These are phyloP conservation scores for Cubamyces lactineus DNA, from an alignment of 768 basidiomycete genomes.

Conservation along the genomic window DNA sequence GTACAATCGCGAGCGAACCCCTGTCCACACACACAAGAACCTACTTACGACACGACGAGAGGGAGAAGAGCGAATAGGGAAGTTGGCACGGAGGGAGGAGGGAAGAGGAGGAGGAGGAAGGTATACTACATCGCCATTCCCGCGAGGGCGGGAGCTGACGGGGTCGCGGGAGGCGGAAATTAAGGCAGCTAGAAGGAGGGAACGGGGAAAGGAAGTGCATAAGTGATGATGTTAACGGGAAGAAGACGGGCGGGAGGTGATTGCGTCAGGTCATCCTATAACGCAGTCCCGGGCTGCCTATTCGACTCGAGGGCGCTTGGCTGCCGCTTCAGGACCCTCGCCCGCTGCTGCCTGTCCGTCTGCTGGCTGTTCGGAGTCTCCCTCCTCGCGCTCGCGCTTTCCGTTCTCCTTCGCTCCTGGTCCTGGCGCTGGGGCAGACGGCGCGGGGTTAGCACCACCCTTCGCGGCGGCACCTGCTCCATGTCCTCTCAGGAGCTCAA, in stretches of 20 bases:
- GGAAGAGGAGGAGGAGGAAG: not conserved
- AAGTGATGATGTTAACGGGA: not conserved
- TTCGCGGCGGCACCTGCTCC: constrained; percentile 4
- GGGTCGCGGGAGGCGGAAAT: not conserved
- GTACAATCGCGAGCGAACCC: constrained; percentile 2
- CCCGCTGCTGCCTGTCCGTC: constrained; percentile 17
- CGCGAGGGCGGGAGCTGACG: not conserved
- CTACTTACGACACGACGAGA: not conserved
- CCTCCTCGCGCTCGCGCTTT: constrained; percentile 24
- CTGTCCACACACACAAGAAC: constrained; percentile 2
- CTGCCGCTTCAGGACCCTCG: constrained; percentile 28
- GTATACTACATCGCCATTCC: constrained; percentile 10
- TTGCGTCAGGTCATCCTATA: not conserved
- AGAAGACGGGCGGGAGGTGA: not conserved
- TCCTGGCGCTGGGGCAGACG: constrained; percentile 7
- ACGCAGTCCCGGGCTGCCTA: constrained; percentile 8
- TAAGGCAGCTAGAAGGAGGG: not conserved
- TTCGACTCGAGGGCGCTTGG: constrained; percentile 32
- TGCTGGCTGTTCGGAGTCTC: constrained; percentile 7
- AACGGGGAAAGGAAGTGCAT: not conserved
- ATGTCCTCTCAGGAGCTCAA: constrained; percentile 48
- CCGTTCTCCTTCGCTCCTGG: constrained; percentile 23
- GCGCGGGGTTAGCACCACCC: constrained; percentile 1
- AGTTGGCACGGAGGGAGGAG: too few species aligned
- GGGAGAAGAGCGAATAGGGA: not conserved